Percentiles rank a stretch among this genome's conserved stretches.
Conservation (phyloP, 805 yeast species). For the Metschnikowia peoriensis region DNA sequence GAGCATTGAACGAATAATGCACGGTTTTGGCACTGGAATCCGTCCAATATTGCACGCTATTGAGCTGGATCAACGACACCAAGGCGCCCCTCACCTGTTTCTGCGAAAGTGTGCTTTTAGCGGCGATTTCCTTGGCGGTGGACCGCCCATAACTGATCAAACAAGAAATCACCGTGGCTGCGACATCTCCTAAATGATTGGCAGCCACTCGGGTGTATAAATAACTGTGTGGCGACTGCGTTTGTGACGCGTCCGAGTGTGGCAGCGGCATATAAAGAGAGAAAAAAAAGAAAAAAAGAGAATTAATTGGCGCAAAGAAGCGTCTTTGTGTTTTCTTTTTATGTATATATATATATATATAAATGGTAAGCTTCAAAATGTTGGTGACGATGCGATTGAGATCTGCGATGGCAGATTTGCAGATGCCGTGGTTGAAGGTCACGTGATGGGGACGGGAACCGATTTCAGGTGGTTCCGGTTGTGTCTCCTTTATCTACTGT, state of each 20-base stretch:
- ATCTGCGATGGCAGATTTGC: no score
- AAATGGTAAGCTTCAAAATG: no score
- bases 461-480: no score
- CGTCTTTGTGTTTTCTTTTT: no score
- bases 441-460: no score
- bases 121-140: conserved; percentile 52
- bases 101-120: conserved; percentile 45
- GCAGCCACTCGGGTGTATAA: conserved; percentile 53
- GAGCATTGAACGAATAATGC: conserved; percentile 60
- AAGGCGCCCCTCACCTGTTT: conserved; percentile 60
- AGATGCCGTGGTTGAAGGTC: no score
- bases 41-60: conserved; percentile 68
- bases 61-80: conserved; percentile 75
- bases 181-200: conserved; percentile 67
- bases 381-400: no score
- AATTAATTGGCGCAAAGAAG: no score
- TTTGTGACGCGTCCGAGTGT: conserved; percentile 26
- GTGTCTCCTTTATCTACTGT: no score
- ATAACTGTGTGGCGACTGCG: conserved; percentile 62
- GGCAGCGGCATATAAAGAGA: conserved; percentile 1
- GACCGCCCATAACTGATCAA: conserved; percentile 69
- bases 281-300: not conserved
- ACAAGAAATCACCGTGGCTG: conserved; percentile 58
- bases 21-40: conserved; percentile 34
- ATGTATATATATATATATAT: no score